phyloP scores from a whole-genome alignment of 2,329 filamentous ascomycete species.

The Dothistroma pini region DNA sequence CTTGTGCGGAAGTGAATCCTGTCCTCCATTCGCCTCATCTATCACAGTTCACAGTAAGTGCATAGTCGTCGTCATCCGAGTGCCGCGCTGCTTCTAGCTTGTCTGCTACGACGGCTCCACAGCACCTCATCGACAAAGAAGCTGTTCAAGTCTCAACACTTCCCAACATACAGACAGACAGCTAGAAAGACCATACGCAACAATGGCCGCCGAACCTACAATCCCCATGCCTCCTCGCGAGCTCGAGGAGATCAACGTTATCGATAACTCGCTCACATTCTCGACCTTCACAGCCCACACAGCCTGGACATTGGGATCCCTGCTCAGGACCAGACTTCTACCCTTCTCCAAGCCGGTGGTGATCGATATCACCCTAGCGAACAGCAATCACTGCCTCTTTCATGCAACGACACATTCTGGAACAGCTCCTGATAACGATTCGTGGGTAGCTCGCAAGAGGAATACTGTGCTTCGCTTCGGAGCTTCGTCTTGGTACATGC shows the following conservation, averaged over 20 bases:
- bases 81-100: not conserved
- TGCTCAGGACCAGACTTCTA: conserved; percentile 61
- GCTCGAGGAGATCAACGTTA: conserved; percentile 39
- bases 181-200: not conserved
- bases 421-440: conserved; percentile 58
- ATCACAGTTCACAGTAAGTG: not conserved
- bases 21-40: not conserved
- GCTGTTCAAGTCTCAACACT: not conserved
- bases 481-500: conserved; percentile 66
- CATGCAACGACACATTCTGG: conserved; percentile 65
- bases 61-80: not conserved
- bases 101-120: not conserved
- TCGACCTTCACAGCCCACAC: conserved; percentile 60
- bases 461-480: conserved; percentile 70
- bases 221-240: conserved; percentile 33
- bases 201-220: conserved; percentile 25
- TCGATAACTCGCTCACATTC: conserved; percentile 45
- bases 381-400: conserved; percentile 55
- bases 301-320: conserved; percentile 62
- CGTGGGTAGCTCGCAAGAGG: conserved; percentile 63
- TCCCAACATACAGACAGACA: not conserved
- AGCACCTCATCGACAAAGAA: not conserved
- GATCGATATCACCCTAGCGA: conserved; percentile 62
- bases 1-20: not conserved
- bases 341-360: conserved; percentile 54